Base-by-base conservation (phyloP, 176 grass and related monocot species). In the sorghum (Sorghum bicolor) region DNA sequence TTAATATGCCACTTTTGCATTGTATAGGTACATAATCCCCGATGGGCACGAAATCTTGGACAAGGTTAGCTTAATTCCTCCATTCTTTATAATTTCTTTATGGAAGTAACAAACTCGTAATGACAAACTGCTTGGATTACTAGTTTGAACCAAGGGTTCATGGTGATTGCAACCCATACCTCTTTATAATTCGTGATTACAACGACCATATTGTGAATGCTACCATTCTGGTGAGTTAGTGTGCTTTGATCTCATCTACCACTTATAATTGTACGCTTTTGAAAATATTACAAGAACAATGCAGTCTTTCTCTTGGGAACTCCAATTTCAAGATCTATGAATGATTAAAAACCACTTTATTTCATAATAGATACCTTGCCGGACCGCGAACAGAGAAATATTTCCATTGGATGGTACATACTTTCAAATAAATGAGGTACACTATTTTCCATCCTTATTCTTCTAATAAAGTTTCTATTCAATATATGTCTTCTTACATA, bases 401-500 rank as follows among this genome's bases (percentile, higher is more conserved):
- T 55, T 75, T 10, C 47, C 72, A 33, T 53, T 75, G 72, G 19
- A 6, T 55, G 47, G 72, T n/a, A 55, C 72, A 52, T 75, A 75
- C 47, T 75, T n/a, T 55, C 72, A 75, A 34, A 2, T 5, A 10
- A 75, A 75, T 13, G 47, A 75, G 72, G 72, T 75, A 75, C 11
- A 22, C 12, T 8, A 66, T 19, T 66, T 66, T 31, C 16, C 25
- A 72, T 44, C 39, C 13, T 29, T 75, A 10, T 33, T 75, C 17
- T 75, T 32, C 70, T 72, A 4, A 16, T 71, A 31, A 29, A 52
- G 70, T 31, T 16, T 31, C 2, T 8, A 74, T 15, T 14, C 1
- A 30, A 28, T 5, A 9, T 45, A 17, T 70, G 10, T 24, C 24
- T 45, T 13, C 24, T 26, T 61, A 44, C 6, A 8, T 72, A 72